These are phyloP conservation scores for Chaetomium tenue DNA, from an alignment of 495 filamentous ascomycete genomes.

Conservation along the genomic window DNA sequence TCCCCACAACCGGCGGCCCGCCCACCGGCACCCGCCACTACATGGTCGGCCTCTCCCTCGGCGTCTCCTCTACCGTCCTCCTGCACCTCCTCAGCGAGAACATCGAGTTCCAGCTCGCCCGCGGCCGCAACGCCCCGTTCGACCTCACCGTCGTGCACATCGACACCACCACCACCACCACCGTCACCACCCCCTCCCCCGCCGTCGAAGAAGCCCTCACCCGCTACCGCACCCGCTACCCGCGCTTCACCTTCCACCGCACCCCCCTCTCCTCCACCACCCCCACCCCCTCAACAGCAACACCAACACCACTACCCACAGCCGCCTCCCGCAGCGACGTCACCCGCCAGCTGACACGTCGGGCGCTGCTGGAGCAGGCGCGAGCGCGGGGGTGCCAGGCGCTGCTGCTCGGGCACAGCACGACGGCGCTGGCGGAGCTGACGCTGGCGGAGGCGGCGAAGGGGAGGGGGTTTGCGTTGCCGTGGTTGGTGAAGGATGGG, in stretches of 20 bases:
- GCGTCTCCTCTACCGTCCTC: constrained; percentile 75
- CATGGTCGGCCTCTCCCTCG: constrained; percentile 78
- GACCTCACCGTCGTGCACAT: constrained; percentile 66
- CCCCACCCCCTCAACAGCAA: constrained; percentile 17
- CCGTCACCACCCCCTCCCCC: neutral
- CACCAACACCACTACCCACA: constrained; percentile 61
- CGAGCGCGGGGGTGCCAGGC: constrained; percentile 58
- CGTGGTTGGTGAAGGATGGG: constrained; percentile 71
- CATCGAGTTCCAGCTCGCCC: constrained; percentile 56
- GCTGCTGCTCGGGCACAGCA: constrained; percentile 80
- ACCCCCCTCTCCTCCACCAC: constrained; percentile 61
- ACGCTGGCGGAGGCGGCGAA: constrained; percentile 86
- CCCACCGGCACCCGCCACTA: constrained; percentile 49
- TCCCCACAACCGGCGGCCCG: constrained; percentile 41
- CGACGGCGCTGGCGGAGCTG: constrained; percentile 81
- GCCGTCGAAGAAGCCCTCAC: constrained; percentile 10
- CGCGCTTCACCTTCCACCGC: constrained; percentile 55
- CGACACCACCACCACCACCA: constrained; percentile 38
- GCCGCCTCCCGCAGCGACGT: constrained; percentile 74
- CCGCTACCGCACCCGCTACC: constrained; percentile 50
- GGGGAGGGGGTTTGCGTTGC: constrained; percentile 77
- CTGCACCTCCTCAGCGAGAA: constrained; percentile 72
- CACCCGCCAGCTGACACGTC: constrained; percentile 62
- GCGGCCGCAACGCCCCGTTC: constrained; percentile 58
- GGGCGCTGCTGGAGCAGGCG: constrained; percentile 66